Percentiles rank a stretch among this genome's conserved stretches.
Evolutionary conservation across 2,329 filamentous ascomycete species (phyloP).

Genomic region (Dactylellina cionopaga): DNA sequence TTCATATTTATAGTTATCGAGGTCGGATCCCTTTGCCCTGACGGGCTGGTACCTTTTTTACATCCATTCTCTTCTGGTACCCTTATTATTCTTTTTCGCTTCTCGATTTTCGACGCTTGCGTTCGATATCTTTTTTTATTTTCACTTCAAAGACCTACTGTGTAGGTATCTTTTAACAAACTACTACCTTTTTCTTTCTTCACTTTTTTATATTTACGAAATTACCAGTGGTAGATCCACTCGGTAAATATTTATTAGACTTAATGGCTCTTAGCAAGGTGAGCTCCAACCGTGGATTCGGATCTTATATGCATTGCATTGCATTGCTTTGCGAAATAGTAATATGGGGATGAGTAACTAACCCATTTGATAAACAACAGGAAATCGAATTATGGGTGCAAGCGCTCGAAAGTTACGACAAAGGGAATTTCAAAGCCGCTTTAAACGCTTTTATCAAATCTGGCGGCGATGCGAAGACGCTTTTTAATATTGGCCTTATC

Average conservation of each 20-base stretch:
- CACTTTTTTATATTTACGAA: conserved; percentile 5
- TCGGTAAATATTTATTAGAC: not conserved
- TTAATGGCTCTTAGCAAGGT: too few species aligned
- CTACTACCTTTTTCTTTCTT: too few species aligned
- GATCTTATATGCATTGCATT: too few species aligned
- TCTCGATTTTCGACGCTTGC: not conserved
- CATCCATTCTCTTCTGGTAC: too few species aligned
- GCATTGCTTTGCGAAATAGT: too few species aligned
- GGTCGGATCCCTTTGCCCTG: conserved; percentile 2
- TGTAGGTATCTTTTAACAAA: not conserved
- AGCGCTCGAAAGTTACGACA: conserved; percentile 90
- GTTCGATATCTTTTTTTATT: too few species aligned
- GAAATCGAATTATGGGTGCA: conserved; percentile 90
- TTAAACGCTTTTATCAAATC: conserved; percentile 85
- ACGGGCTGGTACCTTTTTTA: conserved; percentile 22
- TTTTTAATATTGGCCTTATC: conserved; percentile 98
- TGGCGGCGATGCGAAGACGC: conserved; percentile 93
- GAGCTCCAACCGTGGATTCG: not conserved
- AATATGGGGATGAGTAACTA: too few species aligned
- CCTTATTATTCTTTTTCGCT: too few species aligned
- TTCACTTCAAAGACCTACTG: not conserved
- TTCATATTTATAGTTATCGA: conserved; percentile 15
- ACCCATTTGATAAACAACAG: too few species aligned
- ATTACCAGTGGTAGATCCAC: not conserved
- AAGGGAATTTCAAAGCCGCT: conserved; percentile 94